Evolutionary conservation across 106 monocot genomes (phyloP).

Genomic region (Acanthochlamys bracteata): DNA sequence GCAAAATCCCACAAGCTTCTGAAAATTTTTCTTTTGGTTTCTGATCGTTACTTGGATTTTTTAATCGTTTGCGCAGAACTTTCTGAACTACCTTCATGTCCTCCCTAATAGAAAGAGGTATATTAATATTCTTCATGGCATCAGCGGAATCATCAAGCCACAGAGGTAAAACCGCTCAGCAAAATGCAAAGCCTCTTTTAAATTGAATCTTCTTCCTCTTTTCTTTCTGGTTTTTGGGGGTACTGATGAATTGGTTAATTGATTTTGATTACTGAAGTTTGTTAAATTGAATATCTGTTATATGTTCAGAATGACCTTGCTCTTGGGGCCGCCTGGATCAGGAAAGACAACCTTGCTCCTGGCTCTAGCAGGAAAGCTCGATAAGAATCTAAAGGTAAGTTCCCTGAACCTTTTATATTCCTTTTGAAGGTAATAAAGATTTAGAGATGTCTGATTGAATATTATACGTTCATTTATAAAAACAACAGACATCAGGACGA

Average conservation of each 20-base stretch:
- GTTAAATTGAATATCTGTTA: no score
- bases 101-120: constrained; percentile 31
- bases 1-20: no score
- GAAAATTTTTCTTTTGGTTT: no score
- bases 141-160: constrained; percentile 46
- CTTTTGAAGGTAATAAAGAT: background rate
- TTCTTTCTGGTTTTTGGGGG: no score
- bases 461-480: background rate
- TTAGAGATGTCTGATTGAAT: background rate
- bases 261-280: no score
- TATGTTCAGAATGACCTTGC: constrained; percentile 48
- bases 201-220: background rate
- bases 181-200: no score
- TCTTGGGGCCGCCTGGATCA: constrained; percentile 64
- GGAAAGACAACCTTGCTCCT: constrained; percentile 65
- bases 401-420: background rate
- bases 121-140: constrained; percentile 29
- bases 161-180: constrained; percentile 26
- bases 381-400: constrained; percentile 32
- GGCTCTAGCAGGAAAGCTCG: constrained; percentile 55
- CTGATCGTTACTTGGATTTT: background rate
- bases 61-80: background rate
- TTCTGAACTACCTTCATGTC: constrained; percentile 22
- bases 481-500: constrained; percentile 32
- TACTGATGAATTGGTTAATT: no score